Evolutionary conservation across 75 land plant species (phyloP), one percentile per base, ranked within the genome.

Genomic region (Larix kaempferi): DNA sequence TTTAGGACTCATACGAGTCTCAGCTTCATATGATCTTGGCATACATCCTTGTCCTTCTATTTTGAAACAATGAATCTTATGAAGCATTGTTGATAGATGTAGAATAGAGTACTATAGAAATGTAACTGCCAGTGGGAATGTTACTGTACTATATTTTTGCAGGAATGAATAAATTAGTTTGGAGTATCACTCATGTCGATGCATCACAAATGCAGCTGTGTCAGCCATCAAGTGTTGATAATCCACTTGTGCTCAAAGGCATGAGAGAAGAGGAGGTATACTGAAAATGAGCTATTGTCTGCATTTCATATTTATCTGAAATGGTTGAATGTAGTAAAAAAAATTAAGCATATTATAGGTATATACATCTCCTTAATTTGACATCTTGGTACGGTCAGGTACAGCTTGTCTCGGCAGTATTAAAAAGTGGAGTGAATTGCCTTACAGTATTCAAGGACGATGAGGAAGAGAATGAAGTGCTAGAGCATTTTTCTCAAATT

Each of bases 131-230:
- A 49, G 54, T 49, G 49, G 54, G 12, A 49, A 49, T 49, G 54
- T 49, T 2, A 2, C 12, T 12, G 10, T 49, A 10, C 13, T 19
- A 37, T 59, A 17, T 67, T 52, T 82, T 21, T 82, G 58, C 86
- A 98, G 99, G 99, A 81, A 95, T 98, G 99, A 98, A 95, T 84
- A 98, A 96, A 11, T 85, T 98, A 56, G 86, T 98, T 26, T 95
- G 98, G 99, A 95, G 98, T 74, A 98, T 98, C 71, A 93, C 93
- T 57, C 87, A 95, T 89, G 85, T 90, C 52, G 92, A 93, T 87
- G 56, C 82, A 56, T 87, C 93, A 25, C 86, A 41, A 73, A 64
- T 85, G 73, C 89, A 84, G 63, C 79, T 64, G 16, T 80, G 80
- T 21, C 86, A 85, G 29, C 19, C 87, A 3, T 75, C 89, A 27